Evolutionary conservation across 192 early-diverging fungal genomes (phyloP).

Genomic region (Coemansia sp.): DNA sequence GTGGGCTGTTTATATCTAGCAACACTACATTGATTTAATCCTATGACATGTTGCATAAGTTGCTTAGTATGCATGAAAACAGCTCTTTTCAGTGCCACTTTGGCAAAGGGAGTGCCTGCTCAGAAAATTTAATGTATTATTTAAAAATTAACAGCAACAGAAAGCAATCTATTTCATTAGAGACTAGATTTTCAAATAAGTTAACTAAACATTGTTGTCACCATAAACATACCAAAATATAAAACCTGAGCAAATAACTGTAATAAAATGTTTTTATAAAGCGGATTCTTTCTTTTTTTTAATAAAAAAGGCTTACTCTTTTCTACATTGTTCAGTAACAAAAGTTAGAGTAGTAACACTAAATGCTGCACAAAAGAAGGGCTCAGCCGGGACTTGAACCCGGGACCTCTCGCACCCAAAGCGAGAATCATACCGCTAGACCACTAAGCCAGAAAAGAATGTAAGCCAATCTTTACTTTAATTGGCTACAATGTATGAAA

Average conservation of each 20-base stretch:
- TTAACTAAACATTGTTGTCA: too few relatives aligned
- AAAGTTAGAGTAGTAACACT: not conserved
- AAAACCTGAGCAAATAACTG: too few relatives aligned
- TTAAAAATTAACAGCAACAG: not conserved
- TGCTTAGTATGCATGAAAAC: not conserved
- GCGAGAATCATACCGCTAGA: slow-evolving; percentile 60
- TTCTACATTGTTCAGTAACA: too few relatives aligned
- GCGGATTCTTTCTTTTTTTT: too few relatives aligned
- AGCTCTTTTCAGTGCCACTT: not conserved
- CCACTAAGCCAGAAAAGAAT: slow-evolving; percentile 20
- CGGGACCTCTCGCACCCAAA: slow-evolving; percentile 60
- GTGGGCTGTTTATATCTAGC: too few relatives aligned
- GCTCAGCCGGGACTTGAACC: slow-evolving; percentile 59
- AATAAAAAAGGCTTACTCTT: too few relatives aligned
- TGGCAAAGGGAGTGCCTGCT: not conserved
- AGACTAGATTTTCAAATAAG: not conserved
- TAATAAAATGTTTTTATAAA: too few relatives aligned
- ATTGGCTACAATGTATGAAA: too few relatives aligned
- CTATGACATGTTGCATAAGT: not conserved
- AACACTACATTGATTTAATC: too few relatives aligned
- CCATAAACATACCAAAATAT: too few relatives aligned
- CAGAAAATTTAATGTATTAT: not conserved
- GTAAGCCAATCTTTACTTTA: too few relatives aligned
- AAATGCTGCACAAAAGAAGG: slow-evolving; percentile 16
- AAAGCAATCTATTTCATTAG: not conserved